Base-by-base conservation (phyloP, 2,329 filamentous ascomycete species). In the Daldinia sp. region DNA sequence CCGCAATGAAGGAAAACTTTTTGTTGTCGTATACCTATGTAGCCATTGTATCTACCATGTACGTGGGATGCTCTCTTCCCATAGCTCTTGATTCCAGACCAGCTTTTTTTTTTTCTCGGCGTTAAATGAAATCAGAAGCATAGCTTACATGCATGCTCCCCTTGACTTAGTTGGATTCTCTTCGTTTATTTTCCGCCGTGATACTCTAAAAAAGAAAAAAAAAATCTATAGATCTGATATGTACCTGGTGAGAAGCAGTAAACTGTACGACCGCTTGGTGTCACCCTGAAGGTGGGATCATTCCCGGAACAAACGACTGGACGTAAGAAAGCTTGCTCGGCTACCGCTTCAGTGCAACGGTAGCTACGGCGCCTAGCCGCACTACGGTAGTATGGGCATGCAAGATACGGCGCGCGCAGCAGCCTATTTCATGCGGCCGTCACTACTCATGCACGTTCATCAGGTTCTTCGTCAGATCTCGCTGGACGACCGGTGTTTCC, bases 11-110 rank as follows among this genome's bases (percentile, higher is more conserved):
- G 41, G 46, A 63, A 51, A 35, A 35, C 10, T 55, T 62, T 65
- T 71, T 39, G 53, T 56, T 20, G 67, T 66, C 63, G 54, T 71
- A 71, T 71, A 69, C 63, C 63, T 69, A 51, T 61, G 69, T 60
- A 56, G 35, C 12, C 20, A 64, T 71, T 68, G 63, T 67, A 63
- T 65, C 63, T 69, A 71, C 62, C 66, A 71, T 48, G 53, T 65
- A 54, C 13, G 51, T 57, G 39, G 54, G 63, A 35, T 28, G 59
- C 13, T 59, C 42, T 57, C 55, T 51, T 63, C 57, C 30, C 59
- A 48, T 30, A 39, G 18, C 64, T 42, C 65, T 39, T 65, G 58
- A 58, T 56, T 44, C 60, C 35, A 60, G 55, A 23, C 57, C 33
- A 30, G 33, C 37, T 55, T 37, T 23, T 35, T 26, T 41, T 48